Evolutionary conservation across 2,329 filamentous ascomycete genomes (phyloP).

Genomic region (Aspergillus fijiensis): DNA sequence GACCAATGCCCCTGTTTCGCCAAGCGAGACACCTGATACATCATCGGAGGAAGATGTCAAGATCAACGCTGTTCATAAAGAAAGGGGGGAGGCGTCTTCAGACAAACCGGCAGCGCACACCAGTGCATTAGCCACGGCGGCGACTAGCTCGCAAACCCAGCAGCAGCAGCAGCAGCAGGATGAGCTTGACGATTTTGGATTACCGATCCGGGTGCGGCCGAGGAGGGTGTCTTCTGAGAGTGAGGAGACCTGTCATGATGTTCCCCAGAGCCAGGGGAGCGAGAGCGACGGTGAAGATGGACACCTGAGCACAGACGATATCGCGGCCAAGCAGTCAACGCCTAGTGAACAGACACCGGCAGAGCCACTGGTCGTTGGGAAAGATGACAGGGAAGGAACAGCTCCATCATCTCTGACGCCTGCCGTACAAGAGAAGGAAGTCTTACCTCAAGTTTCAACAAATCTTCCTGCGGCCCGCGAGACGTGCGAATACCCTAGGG

Average conservation of each 20-base stretch:
- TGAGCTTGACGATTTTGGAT: conserved; percentile 41
- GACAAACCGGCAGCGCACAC: background rate
- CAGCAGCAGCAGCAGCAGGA: conserved; percentile 16
- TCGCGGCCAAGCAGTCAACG: background rate
- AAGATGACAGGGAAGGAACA: conserved; percentile 8
- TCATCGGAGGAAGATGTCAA: conserved; percentile 18
- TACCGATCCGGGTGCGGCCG: conserved; percentile 35
- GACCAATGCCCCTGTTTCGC: conserved; percentile 10
- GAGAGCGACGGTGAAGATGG: background rate
- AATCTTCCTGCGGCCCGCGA: conserved; percentile 1
- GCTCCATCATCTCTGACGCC: conserved; percentile 5
- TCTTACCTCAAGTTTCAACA: background rate
- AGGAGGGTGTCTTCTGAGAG: conserved; percentile 17
- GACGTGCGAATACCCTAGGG: conserved; percentile 5
- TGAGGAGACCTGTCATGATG: conserved; percentile 24
- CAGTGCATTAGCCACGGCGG: background rate
- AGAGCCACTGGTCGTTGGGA: background rate
- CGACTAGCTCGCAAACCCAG: conserved; percentile 6
- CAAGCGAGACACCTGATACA: conserved; percentile 10
- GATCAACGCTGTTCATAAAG: background rate
- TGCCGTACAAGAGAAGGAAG: conserved; percentile 1
- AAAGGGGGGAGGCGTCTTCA: conserved; percentile 6
- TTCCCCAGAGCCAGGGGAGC: conserved; percentile 9
- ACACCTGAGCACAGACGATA: background rate
- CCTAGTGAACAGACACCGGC: background rate